A percentile compares a stretch with the other conserved stretches of the same genome.
phyloP scores from a whole-genome alignment of 805 yeast species.

The Candida argentea region DNA sequence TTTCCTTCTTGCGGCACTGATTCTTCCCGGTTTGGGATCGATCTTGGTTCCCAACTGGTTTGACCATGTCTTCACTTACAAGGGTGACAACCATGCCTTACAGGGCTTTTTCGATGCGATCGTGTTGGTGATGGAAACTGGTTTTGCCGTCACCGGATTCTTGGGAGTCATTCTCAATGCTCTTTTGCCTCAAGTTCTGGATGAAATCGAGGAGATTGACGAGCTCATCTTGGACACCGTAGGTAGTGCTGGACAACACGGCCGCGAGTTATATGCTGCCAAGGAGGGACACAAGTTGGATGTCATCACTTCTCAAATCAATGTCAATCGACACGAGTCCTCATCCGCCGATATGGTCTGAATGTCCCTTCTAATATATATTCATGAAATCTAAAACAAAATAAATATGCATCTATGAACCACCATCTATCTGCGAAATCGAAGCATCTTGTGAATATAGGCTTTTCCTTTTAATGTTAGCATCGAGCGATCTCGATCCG shows the following conservation, averaged over 20 bases:
- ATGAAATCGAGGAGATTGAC: slow-evolving; percentile 37
- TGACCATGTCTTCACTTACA: slow-evolving; percentile 50
- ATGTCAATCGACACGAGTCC: slow-evolving; percentile 2
- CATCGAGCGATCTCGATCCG: too few species aligned
- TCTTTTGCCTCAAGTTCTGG: slow-evolving; percentile 48
- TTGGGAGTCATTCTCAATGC: slow-evolving; percentile 53
- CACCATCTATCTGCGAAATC: too few species aligned
- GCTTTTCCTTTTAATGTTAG: too few species aligned
- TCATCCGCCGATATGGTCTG: slow-evolving; percentile 1
- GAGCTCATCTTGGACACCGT: slow-evolving; percentile 35
- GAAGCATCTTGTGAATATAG: too few species aligned
- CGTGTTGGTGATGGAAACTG: slow-evolving; percentile 59
- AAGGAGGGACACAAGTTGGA: slow-evolving; percentile 24
- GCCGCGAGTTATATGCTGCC: slow-evolving; percentile 19
- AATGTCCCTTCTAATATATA: too few species aligned
- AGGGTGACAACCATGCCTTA: slow-evolving; percentile 47
- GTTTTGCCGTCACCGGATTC: slow-evolving; percentile 63
- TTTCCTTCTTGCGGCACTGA: slow-evolving; percentile 56
- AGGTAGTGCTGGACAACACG: slow-evolving; percentile 30
- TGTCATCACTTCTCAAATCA: slow-evolving; percentile 7
- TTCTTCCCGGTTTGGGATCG: slow-evolving; percentile 60
- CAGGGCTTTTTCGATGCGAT: slow-evolving; percentile 61
- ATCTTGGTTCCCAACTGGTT: slow-evolving; percentile 60
- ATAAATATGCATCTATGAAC: too few species aligned
- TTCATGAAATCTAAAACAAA: too few species aligned